Evolutionary conservation across 1,284 basidiomycete genomes (phyloP).

Genomic region (Sanghuangporus weigelae): DNA sequence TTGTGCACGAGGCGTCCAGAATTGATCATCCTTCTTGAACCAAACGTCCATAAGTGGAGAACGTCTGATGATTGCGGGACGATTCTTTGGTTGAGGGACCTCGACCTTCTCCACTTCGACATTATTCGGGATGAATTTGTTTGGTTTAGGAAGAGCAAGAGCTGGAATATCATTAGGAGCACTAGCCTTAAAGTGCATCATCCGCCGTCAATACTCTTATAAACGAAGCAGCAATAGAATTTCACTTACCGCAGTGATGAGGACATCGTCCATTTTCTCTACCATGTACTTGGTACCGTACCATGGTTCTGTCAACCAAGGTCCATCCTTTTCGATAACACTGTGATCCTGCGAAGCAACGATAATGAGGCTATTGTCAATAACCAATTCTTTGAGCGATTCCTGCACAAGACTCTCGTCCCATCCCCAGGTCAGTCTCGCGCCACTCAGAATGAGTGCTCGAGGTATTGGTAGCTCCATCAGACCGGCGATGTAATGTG

Average conservation of each 20-base stretch:
- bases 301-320: conserved; percentile 75
- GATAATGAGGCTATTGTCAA: conserved; percentile 64
- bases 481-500: conserved; percentile 69
- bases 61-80: conserved; percentile 73
- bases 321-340: conserved; percentile 38
- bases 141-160: conserved; percentile 75
- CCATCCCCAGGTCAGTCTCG: conserved; percentile 76
- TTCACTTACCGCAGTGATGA: conserved; percentile 53
- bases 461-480: conserved; percentile 81
- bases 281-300: conserved; percentile 84
- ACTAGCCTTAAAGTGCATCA: conserved; percentile 42
- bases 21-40: conserved; percentile 95
- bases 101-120: conserved; percentile 75
- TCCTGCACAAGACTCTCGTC: conserved; percentile 60
- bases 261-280: conserved; percentile 59
- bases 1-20: conserved; percentile 87
- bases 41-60: conserved; percentile 73
- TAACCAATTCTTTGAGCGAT: conserved; percentile 56
- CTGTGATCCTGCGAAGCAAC: conserved; percentile 74
- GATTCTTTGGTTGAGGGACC: conserved; percentile 61
- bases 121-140: conserved; percentile 87
- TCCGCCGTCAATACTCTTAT: conserved; percentile 2
- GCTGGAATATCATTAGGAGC: conserved; percentile 58
- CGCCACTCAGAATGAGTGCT: conserved; percentile 73
- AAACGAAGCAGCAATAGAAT: neutral